Base-by-base conservation (phyloP, 257 asterid species). In the Nicotiana otophora region DNA sequence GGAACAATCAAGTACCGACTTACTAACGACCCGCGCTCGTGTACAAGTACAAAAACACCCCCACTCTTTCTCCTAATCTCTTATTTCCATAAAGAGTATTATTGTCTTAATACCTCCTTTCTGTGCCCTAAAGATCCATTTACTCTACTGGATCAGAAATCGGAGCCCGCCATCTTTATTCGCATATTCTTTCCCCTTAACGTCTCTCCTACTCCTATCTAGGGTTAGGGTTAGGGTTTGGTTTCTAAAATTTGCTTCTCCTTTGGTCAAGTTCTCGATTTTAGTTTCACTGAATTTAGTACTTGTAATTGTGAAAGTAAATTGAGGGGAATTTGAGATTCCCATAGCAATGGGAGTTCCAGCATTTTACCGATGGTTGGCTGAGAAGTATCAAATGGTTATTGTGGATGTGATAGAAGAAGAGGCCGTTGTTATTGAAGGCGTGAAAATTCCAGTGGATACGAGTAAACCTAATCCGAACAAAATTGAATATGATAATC, bases 341-440 rank as follows among this genome's bases (percentile, higher is more conserved):
- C 17, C 60, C 30, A 20, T 39, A 19, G 82, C 80, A 81, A 95
- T 95, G 99, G 99, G 99, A 77, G 99, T 95, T 58, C 99, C 99
- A 84, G 99, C 99, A 78, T 95, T 95, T 69, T 95, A 95, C 86
- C 92, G 98, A 86, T 95, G 99, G 99, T 82, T 95, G 81, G 98
- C 99, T 85, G 99, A 95, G 97, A 95, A 94, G 92, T 94, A 95
- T 89, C 97, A 98, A 78, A 51, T 92, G 96, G 98, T 92, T 79
- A 90, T 94, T 58, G 92, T 84, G 80, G 99, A 95, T 83, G 99
- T 92, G 30, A 78, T 94, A 5, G 99, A 95, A 85, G 98, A 95
- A 86, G 96, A 94, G 65, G 83, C 99, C 15, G 95, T 95, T 58
- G 95, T 70, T 4, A 94, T 95, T 3, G 97, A 92, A 55, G 98